Base-by-base conservation (phyloP, 176 grass and related monocot genomes). In the Raddia distichophylla region DNA sequence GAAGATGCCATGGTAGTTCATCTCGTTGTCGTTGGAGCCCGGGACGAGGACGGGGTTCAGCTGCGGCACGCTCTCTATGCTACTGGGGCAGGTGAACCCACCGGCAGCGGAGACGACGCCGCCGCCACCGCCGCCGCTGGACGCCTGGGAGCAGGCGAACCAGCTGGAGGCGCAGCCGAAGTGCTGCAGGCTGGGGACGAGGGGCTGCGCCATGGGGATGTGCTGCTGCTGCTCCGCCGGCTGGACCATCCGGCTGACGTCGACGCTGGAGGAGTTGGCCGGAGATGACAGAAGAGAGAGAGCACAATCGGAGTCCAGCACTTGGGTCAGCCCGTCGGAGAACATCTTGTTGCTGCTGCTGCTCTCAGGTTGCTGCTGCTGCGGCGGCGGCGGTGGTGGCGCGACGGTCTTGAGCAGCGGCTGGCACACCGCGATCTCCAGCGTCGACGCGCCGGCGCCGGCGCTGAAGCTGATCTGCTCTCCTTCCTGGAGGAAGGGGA, bases 241-340 rank as follows among this genome's bases (percentile, higher is more conserved):
- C 65, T 71, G 85, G 74, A 85, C 87, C 61, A 82, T 82, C 56
- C 71, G 78, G 69, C 79, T 83, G 32, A 90, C 67, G 22, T 86
- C 67, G 79, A 93, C 77, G 88, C 79, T 81, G 65, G 91, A 90
- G 71, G 88, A 86, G 49, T 90, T 87, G 45, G 64, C 72, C 8
- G 88, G 82, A 40, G 88, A 93, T 93, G 91, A 93, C 91, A 93
- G 91, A 93, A 93, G 91, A 93, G 91, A 93, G 91, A 93, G 91
- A 86, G 91, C 91, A 88, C 91, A 90, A 82, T 93, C 88, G 3
- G 91, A 88, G 79, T 88, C 87, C 58, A 90, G 81, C 14, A 88
- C 66, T 33, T 65, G 88, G 2, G 85, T 76, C 68, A 86, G 14
- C 71, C 82, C 85, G 42, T 86, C 62, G 11, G 88, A 79, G 85